phyloP scores from a whole-genome alignment of 352 stramenopile genomes.

The Phytophthora pluvialis region DNA sequence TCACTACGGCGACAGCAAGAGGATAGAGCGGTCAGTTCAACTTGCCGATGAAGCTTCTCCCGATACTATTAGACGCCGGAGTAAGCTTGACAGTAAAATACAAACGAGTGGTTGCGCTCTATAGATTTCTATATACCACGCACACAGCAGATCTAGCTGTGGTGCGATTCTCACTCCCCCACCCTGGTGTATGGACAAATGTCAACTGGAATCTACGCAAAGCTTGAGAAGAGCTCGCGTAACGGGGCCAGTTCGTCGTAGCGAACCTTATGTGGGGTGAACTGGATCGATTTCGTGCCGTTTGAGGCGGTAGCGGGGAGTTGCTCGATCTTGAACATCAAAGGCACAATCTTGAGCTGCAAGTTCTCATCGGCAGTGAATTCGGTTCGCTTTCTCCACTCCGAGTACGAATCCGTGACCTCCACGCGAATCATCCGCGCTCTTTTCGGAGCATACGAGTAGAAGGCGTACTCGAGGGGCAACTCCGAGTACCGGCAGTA shows the following conservation, averaged over 20 bases:
- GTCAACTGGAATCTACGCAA: slow-evolving; percentile 22
- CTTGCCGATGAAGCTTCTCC: slow-evolving; percentile 13
- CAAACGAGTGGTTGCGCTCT: slow-evolving; percentile 27
- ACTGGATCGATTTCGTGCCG: slow-evolving; percentile 38
- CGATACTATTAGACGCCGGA: not conserved
- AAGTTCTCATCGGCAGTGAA: slow-evolving; percentile 66
- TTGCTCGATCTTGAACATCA: slow-evolving; percentile 49
- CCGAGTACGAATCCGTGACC: slow-evolving; percentile 61
- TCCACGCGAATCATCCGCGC: slow-evolving; percentile 68
- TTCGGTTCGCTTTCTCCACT: slow-evolving; percentile 67
- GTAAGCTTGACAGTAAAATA: slow-evolving; percentile 17
- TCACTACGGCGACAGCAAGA: slow-evolving; percentile 20
- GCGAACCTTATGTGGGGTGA: slow-evolving; percentile 51
- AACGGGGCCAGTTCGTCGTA: slow-evolving; percentile 57
- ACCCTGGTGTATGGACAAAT: slow-evolving; percentile 5
- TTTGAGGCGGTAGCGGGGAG: slow-evolving; percentile 21
- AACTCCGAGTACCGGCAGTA: slow-evolving; percentile 84
- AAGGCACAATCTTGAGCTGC: slow-evolving; percentile 57
- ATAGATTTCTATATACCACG: slow-evolving; percentile 27
- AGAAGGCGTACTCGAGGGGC: slow-evolving; percentile 76
- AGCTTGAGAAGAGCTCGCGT: slow-evolving; percentile 46
- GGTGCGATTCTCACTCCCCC: not conserved
- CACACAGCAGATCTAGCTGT: slow-evolving; percentile 8
- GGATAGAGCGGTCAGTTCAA: slow-evolving; percentile 16
- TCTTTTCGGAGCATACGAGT: slow-evolving; percentile 64